phyloP scores from a whole-genome alignment of 2,329 filamentous ascomycete genomes.

The Niveomyces coronatus region DNA sequence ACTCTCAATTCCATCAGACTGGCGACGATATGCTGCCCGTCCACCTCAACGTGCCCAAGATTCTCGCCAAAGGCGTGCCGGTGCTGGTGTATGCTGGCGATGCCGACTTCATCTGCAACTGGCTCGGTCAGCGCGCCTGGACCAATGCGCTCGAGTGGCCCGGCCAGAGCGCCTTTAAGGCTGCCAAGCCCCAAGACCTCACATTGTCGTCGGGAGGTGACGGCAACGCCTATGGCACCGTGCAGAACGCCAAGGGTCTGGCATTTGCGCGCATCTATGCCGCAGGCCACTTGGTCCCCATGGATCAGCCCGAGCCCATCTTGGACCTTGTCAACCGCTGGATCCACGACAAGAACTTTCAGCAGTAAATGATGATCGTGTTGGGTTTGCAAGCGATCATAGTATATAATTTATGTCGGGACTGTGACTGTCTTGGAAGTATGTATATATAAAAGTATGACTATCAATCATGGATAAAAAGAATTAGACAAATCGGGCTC shows the following conservation, averaged over 20 bases:
- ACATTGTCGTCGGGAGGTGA: constrained; percentile 36
- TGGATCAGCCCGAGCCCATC: constrained; percentile 84
- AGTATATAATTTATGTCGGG: constrained; percentile 1
- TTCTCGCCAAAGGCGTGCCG: constrained; percentile 75
- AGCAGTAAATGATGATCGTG: neutral
- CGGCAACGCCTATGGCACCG: constrained; percentile 53
- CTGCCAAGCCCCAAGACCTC: constrained; percentile 60
- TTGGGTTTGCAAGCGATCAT: neutral
- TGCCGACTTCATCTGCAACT: constrained; percentile 90
- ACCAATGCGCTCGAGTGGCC: constrained; percentile 87
- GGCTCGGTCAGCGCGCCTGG: constrained; percentile 97
- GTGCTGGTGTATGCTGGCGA: constrained; percentile 91
- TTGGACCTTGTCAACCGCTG: constrained; percentile 94
- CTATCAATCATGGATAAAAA: neutral
- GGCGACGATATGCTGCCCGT: constrained; percentile 99
- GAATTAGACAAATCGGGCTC: neutral
- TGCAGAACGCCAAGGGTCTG: constrained; percentile 88
- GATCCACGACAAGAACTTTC: constrained; percentile 34
- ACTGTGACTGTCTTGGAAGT: neutral
- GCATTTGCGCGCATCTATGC: constrained; percentile 85
- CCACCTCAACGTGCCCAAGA: constrained; percentile 76
- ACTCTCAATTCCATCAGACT: constrained; percentile 94
- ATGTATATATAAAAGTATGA: constrained; percentile 7
- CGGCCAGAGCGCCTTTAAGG: constrained; percentile 71
- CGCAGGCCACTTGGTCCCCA: constrained; percentile 95